Conservation (phyloP, 108 stramenopile species). For the Seminavis robusta region DNA sequence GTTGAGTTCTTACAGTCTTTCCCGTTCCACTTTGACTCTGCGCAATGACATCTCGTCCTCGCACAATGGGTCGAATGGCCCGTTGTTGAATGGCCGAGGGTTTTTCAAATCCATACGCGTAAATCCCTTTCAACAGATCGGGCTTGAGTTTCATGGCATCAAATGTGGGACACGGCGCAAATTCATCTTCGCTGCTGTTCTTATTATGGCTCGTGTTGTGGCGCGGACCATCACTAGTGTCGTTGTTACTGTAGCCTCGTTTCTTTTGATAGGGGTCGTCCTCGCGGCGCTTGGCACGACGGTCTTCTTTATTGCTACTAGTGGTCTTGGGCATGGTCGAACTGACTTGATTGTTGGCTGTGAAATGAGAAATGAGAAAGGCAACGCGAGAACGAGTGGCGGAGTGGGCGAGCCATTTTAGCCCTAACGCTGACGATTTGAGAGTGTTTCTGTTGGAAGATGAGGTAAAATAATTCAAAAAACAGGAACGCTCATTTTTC, state of each 20-base stretch:
- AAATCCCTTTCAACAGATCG: conserved; percentile 85
- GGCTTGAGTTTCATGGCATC: conserved; percentile 83
- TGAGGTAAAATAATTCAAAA: too few species aligned
- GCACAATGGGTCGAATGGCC: conserved; percentile 94
- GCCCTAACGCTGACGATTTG: too few species aligned
- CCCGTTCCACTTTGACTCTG: conserved; percentile 97
- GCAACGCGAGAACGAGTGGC: too few species aligned
- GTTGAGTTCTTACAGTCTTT: too few species aligned
- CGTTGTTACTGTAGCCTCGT: not conserved
- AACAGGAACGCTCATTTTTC: too few species aligned
- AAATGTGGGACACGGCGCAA: conserved; percentile 70
- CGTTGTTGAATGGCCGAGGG: conserved; percentile 99
- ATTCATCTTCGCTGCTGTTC: conserved; percentile 25
- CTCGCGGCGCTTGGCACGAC: conserved; percentile 5
- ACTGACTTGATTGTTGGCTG: too few species aligned
- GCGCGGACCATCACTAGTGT: not conserved
- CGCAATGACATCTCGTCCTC: conserved; percentile 96
- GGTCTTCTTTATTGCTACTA: not conserved
- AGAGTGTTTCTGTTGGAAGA: too few species aligned
- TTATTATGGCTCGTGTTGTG: not conserved
- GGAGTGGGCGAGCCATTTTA: too few species aligned
- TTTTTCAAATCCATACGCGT: conserved; percentile 96
- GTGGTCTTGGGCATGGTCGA: conserved; percentile 13
- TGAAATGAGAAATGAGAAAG: too few species aligned
- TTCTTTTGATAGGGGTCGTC: not conserved